Evolutionary conservation across 495 filamentous ascomycete genomes (phyloP).

Genomic region (Venustampulla echinocandica): DNA sequence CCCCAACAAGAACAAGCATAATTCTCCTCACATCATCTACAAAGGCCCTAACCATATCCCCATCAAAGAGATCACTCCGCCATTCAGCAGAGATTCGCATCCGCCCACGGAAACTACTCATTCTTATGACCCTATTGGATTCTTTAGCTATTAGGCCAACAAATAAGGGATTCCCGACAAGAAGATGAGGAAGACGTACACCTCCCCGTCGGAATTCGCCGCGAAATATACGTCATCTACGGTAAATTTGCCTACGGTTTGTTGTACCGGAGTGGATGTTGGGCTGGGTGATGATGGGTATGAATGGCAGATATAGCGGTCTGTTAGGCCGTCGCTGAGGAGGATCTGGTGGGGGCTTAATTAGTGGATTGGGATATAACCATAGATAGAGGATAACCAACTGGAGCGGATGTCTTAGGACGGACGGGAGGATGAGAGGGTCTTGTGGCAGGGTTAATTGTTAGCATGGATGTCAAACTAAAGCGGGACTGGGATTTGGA

Average conservation of each 20-base stretch:
- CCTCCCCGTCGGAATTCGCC: slow-evolving; percentile 6
- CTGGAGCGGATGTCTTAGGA: slow-evolving; percentile 5
- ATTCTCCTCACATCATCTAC: slow-evolving; percentile 8
- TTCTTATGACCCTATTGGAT: slow-evolving; percentile 6
- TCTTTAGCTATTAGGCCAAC: not conserved
- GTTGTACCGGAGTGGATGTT: too few relatives aligned
- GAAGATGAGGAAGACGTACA: slow-evolving; percentile 5
- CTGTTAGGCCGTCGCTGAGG: slow-evolving; percentile 16
- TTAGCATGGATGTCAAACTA: too few relatives aligned
- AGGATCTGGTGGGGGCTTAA: not conserved
- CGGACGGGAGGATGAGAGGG: not conserved
- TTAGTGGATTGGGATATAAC: not conserved
- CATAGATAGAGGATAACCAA: slow-evolving; percentile 1
- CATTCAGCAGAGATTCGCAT: slow-evolving; percentile 12
- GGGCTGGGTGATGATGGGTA: not conserved
- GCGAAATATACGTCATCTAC: slow-evolving; percentile 13
- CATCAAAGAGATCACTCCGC: slow-evolving; percentile 5
- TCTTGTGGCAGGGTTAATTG: too few relatives aligned
- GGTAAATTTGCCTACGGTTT: too few relatives aligned
- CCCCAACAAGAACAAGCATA: slow-evolving; percentile 3
- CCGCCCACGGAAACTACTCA: slow-evolving; percentile 5
- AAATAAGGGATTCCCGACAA: too few relatives aligned
- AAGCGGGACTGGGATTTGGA: too few relatives aligned
- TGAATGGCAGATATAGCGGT: slow-evolving; percentile 7
- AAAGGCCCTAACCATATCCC: not conserved